phyloP scores from a whole-genome alignment of 805 yeast species.

The Suhomyces faveliae region DNA sequence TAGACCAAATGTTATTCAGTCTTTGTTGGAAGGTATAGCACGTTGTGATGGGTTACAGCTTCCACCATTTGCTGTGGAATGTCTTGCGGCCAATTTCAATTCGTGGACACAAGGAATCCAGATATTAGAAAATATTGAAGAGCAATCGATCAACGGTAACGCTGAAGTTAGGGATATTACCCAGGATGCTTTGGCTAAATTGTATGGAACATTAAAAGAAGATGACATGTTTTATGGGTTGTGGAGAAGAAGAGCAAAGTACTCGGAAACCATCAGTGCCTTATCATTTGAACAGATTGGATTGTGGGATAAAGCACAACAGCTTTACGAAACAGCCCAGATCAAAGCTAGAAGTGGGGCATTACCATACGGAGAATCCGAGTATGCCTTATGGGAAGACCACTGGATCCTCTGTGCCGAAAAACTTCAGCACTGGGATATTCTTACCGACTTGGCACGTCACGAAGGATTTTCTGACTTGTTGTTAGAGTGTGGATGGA shows the following conservation, averaged over 20 bases:
- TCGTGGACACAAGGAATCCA: conserved; percentile 90
- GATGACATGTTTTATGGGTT: conserved; percentile 97
- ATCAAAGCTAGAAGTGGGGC: conserved; percentile 94
- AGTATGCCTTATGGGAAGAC: conserved; percentile 96
- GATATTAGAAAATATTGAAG: conserved; percentile 71
- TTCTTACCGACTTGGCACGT: conserved; percentile 90
- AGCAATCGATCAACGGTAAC: conserved; percentile 59
- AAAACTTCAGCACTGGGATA: conserved; percentile 97
- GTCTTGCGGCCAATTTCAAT: conserved; percentile 79
- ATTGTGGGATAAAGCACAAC: conserved; percentile 90
- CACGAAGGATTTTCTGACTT: conserved; percentile 97
- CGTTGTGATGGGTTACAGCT: conserved; percentile 68
- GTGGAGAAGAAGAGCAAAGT: conserved; percentile 96
- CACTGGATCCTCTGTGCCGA: conserved; percentile 98
- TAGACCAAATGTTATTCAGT: conserved; percentile 83
- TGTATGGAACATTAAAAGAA: conserved; percentile 85
- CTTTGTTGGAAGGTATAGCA: conserved; percentile 81
- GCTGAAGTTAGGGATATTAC: conserved; percentile 78
- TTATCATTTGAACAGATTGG: conserved; percentile 94
- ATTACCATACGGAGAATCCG: conserved; percentile 91
- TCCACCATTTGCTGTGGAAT: conserved; percentile 92
- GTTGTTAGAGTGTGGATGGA: conserved; percentile 97
- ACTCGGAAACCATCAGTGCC: conserved; percentile 89
- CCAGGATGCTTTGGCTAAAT: conserved; percentile 85
- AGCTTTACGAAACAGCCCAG: conserved; percentile 93